phyloP scores from a whole-genome alignment of 1,284 basidiomycete genomes.

The Rhodotorula sp. region DNA sequence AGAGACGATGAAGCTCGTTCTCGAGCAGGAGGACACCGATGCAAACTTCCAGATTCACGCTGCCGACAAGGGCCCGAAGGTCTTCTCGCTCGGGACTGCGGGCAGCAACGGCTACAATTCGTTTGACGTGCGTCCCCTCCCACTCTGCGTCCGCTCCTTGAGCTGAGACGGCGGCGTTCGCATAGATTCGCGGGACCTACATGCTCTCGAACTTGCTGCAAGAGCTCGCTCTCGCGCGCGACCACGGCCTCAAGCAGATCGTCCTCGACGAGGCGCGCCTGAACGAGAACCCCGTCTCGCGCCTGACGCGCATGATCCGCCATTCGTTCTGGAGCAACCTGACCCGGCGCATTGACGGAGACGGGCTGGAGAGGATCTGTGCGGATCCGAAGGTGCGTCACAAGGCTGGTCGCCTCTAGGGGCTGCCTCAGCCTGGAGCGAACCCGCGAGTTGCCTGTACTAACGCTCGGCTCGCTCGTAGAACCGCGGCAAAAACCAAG shows the following conservation, averaged over 20 bases:
- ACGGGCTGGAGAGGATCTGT: constrained; percentile 93
- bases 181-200: constrained; percentile 78
- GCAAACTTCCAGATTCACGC: constrained; percentile 94
- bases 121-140: constrained; percentile 73
- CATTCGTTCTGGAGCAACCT: constrained; percentile 98
- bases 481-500: constrained; percentile 70
- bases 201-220: constrained; percentile 99
- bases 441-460: not conserved
- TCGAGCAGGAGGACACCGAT: constrained; percentile 98
- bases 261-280: constrained; percentile 95
- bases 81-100: constrained; percentile 92
- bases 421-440: too few relatives aligned
- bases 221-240: constrained; percentile 94
- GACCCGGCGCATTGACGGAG: constrained; percentile 93
- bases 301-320: constrained; percentile 96
- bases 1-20: constrained; percentile 91
- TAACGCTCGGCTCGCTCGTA: not conserved
- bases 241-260: constrained; percentile 91
- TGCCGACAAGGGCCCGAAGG: constrained; percentile 94
- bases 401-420: too few relatives aligned
- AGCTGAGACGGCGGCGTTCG: not conserved
- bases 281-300: constrained; percentile 95
- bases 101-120: constrained; percentile 97
- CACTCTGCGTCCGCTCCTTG: not conserved
- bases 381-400: constrained; percentile 87